Conservation (phyloP, 805 yeast genomes). For the Barnettozyma californica region DNA sequence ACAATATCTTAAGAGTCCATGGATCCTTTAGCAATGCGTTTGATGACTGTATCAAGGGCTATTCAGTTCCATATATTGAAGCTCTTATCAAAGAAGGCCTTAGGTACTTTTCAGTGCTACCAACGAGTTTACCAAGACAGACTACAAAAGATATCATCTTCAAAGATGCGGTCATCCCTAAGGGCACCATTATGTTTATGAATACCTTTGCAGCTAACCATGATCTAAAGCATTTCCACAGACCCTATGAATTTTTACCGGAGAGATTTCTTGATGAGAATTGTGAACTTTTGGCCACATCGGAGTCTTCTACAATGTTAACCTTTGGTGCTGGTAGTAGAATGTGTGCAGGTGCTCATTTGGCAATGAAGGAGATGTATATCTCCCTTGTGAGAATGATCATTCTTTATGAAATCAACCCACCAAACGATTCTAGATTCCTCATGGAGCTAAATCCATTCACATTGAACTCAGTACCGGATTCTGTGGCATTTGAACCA, state of each 20-base stretch:
- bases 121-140: constrained; percentile 58
- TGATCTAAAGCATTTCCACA: constrained; percentile 39
- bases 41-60: constrained; percentile 24
- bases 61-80: constrained; percentile 40
- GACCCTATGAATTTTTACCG: constrained; percentile 46
- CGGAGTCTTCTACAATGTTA: constrained; percentile 29
- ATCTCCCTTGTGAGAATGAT: constrained; percentile 48
- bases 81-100: constrained; percentile 63
- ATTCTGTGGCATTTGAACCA: constrained; percentile 63
- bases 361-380: constrained; percentile 65
- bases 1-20: constrained; percentile 33
- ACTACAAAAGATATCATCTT: constrained; percentile 47
- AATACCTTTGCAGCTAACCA: constrained; percentile 70
- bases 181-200: constrained; percentile 53
- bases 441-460: constrained; percentile 48
- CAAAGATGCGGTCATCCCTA: constrained; percentile 42
- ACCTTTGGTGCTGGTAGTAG: constrained; percentile 70
- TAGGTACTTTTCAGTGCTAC: constrained; percentile 59
- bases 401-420: constrained; percentile 42
- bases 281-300: constrained; percentile 10
- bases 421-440: constrained; percentile 30
- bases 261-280: constrained; percentile 42
- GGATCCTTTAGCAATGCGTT: constrained; percentile 32
- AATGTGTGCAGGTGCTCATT: constrained; percentile 63
- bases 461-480: constrained; percentile 44